phyloP scores from a whole-genome alignment of 768 basidiomycete species.

The Coprinopsis marcescibilis region DNA sequence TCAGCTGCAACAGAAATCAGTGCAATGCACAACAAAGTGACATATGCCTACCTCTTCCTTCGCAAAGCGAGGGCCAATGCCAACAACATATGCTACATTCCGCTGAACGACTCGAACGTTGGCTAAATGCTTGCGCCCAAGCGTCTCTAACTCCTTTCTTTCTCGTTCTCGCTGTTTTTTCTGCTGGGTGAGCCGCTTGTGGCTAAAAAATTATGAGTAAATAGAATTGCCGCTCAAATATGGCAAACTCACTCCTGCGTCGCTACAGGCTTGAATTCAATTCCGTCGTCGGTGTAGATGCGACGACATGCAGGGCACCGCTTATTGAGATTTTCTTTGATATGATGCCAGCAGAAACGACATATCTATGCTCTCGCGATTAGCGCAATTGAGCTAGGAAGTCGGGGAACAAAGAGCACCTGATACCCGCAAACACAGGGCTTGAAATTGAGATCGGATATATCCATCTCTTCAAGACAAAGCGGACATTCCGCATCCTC shows the following conservation, averaged over 20 bases:
- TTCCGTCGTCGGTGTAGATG: slow-evolving; percentile 85
- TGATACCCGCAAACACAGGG: slow-evolving; percentile 99
- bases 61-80: slow-evolving; percentile 88
- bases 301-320: slow-evolving; percentile 95
- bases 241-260: slow-evolving; percentile 79
- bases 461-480: slow-evolving; percentile 98
- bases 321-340: slow-evolving; percentile 92
- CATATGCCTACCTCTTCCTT: slow-evolving; percentile 80
- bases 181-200: slow-evolving; percentile 90
- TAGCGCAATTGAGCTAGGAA: slow-evolving; percentile 7
- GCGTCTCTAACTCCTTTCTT: slow-evolving; percentile 86
- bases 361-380: slow-evolving; percentile 66
- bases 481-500: slow-evolving; percentile 98
- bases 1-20: slow-evolving; percentile 46
- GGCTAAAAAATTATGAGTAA: slow-evolving; percentile 41
- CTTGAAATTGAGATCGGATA: slow-evolving; percentile 98
- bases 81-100: slow-evolving; percentile 93
- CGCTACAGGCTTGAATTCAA: slow-evolving; percentile 93
- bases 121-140: slow-evolving; percentile 79
- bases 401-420: slow-evolving; percentile 34
- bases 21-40: slow-evolving; percentile 5
- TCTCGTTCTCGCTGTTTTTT: slow-evolving; percentile 94
- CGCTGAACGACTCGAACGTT: slow-evolving; percentile 97
- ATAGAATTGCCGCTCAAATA: slow-evolving; percentile 14
- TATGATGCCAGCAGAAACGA: slow-evolving; percentile 99